Base-by-base conservation (phyloP, 495 filamentous ascomycete genomes). In the Stereocaulon alpinum region DNA sequence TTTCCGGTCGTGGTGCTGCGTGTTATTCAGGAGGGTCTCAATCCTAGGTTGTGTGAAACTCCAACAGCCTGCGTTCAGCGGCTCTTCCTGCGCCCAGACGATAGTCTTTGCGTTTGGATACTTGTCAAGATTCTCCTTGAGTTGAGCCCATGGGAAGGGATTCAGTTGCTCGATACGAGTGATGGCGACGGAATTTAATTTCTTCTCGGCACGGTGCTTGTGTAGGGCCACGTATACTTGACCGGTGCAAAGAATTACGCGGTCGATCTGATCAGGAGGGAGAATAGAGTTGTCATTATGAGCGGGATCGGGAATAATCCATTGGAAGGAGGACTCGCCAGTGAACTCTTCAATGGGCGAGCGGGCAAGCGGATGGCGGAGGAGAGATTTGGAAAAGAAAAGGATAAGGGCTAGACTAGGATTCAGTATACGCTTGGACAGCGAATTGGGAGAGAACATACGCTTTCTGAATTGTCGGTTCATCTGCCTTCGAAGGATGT, bases 391-490 rank as follows among this genome's bases (percentile, higher is more conserved):
- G 66, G 87, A 94, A 82, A 98, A 98, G 85, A 98, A 97, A 65
- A 95, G 82, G 64, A 97, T 81, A 52, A 98, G 82, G 58, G 93
- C 89, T 95, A 66, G 20, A 58, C 48, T 22, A 12, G 40, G 37
- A 29, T 68, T 82, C 67, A 83, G 77, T 63, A 66, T 53, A 17
- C 40, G 40, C 12, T 47, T 20, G 32, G 56, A n/a, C 32, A 20
- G 18, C 6, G 27, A 29, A 20, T 40, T 34, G 22, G 22, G 18
- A 40, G 18, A 30, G 32, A 45, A 82, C 88, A 79, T 83, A 93
- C 89, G 93, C 77, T 98, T 98, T 71, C 93, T 83, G 86, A 98
- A 98, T 74, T 98, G 93, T 60, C 93, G 80, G 80, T 97, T 91
- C 83, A 98, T 95, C 77, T 98, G 93, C 72, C 93, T 81, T 71